Conservation (phyloP, 73 alveolate species). For the Halteria grandinella region DNA sequence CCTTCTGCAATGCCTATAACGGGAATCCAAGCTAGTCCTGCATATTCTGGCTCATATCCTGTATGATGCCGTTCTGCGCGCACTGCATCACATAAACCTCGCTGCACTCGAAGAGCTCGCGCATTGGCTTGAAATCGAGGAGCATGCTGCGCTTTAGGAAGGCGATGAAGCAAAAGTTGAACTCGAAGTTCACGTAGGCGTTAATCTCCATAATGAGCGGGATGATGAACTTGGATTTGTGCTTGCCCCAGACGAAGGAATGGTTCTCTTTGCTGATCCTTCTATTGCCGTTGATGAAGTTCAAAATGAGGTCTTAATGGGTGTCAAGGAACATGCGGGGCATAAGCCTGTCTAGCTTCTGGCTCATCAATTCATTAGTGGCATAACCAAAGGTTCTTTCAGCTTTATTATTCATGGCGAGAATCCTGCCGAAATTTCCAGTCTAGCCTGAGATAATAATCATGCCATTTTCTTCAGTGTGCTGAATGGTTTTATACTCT, state of each 20-base stretch:
- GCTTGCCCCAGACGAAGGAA: slow-evolving; percentile 51
- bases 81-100: slow-evolving; percentile 33
- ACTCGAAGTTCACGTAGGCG: slow-evolving; percentile 50
- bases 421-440: slow-evolving; percentile 24
- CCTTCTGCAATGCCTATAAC: slow-evolving; percentile 16
- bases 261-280: slow-evolving; percentile 45
- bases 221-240: slow-evolving; percentile 27
- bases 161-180: slow-evolving; percentile 54
- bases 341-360: slow-evolving; percentile 15
- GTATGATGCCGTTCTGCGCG: slow-evolving; percentile 1
- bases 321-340: slow-evolving; percentile 15
- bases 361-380: slow-evolving; percentile 13
- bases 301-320: slow-evolving; percentile 30
- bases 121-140: slow-evolving; percentile 49
- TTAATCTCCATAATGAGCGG: slow-evolving; percentile 48
- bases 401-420: slow-evolving; percentile 51
- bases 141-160: slow-evolving; percentile 35
- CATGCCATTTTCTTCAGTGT: slow-evolving; percentile 50
- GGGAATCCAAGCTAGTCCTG: slow-evolving; percentile 28
- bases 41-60: slow-evolving; percentile 41
- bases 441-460: slow-evolving; percentile 46
- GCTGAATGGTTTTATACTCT: slow-evolving; percentile 33
- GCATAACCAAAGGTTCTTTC: slow-evolving; percentile 42
- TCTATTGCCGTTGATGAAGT: slow-evolving; percentile 42
- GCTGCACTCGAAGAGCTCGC: slow-evolving; percentile 32